phyloP scores from a whole-genome alignment of 2,329 filamentous ascomycete species.

The Coleophoma eucalyptorum region DNA sequence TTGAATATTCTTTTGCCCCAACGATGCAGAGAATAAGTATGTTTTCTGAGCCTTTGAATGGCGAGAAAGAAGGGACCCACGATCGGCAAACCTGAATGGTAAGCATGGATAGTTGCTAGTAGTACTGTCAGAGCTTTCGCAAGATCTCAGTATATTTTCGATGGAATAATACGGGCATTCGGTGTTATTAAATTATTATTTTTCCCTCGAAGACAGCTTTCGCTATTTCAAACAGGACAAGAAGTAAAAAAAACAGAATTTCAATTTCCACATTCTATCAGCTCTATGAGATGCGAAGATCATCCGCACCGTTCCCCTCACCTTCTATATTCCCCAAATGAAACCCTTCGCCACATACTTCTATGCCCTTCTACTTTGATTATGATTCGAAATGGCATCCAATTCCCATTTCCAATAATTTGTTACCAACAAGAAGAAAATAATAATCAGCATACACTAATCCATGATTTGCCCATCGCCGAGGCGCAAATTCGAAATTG shows the following conservation, averaged over 20 bases:
- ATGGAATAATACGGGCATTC: too few species aligned
- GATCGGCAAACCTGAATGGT: background rate
- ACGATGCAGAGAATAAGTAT: conserved; percentile 21
- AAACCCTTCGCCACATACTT: background rate
- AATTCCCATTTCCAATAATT: conserved; percentile 29
- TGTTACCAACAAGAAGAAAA: conserved; percentile 41
- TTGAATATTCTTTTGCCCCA: conserved; percentile 20
- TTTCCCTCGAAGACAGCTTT: too few species aligned
- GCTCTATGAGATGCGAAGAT: background rate
- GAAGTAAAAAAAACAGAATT: too few species aligned
- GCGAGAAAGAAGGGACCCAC: conserved; percentile 4
- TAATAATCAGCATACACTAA: conserved; percentile 47
- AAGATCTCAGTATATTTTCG: too few species aligned
- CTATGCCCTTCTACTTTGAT: too few species aligned
- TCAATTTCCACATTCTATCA: too few species aligned
- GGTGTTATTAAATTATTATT: too few species aligned
- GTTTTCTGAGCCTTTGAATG: conserved; percentile 15
- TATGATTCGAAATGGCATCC: background rate
- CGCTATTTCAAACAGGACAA: too few species aligned
- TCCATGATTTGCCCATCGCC: conserved; percentile 40
- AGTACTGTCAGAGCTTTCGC: too few species aligned
- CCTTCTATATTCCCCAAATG: background rate
- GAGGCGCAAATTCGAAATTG: conserved; percentile 40
- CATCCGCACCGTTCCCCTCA: background rate
- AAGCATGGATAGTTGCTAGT: background rate